Evolutionary conservation across 768 basidiomycete genomes (phyloP).

Genomic region (Sarcodon sp.): DNA sequence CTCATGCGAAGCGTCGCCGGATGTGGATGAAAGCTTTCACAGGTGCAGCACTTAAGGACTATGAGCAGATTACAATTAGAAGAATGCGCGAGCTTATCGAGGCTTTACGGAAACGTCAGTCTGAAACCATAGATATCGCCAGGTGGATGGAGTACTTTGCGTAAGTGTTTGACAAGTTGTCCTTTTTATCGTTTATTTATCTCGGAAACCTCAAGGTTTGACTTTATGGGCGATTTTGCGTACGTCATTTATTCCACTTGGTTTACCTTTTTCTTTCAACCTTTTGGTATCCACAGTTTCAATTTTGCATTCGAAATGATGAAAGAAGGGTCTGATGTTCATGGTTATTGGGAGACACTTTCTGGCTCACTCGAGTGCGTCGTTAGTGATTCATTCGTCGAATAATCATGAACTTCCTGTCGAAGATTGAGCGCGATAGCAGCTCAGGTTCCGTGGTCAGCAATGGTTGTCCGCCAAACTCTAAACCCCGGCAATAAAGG

Average conservation of each 20-base stretch:
- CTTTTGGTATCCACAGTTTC: conserved; percentile 8
- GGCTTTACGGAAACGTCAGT: background rate
- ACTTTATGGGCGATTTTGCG: conserved; percentile 37
- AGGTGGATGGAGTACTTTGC: conserved; percentile 24
- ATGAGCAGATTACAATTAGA: conserved; percentile 22
- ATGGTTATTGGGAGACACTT: background rate
- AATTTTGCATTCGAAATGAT: conserved; percentile 15
- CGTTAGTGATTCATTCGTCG: background rate
- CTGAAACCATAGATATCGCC: conserved; percentile 16
- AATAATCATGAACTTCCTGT: background rate
- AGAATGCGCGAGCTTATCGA: conserved; percentile 18
- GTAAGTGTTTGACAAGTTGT: conserved; percentile 11
- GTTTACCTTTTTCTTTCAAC: background rate
- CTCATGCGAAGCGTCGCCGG: conserved; percentile 26
- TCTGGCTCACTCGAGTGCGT: background rate
- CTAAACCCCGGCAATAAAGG: background rate
- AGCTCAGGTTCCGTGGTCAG: background rate
- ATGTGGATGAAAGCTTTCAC: conserved; percentile 31
- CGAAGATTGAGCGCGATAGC: background rate
- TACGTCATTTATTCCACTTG: conserved; percentile 10
- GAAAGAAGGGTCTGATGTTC: conserved; percentile 6
- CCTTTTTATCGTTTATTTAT: conserved; percentile 1
- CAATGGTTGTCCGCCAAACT: background rate
- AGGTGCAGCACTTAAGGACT: conserved; percentile 27
- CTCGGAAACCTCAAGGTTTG: conserved; percentile 18